Evolutionary conservation across 148 eudicot species (phyloP), one percentile per base, ranked within the genome.

Genomic region (Oxyria digyna): DNA sequence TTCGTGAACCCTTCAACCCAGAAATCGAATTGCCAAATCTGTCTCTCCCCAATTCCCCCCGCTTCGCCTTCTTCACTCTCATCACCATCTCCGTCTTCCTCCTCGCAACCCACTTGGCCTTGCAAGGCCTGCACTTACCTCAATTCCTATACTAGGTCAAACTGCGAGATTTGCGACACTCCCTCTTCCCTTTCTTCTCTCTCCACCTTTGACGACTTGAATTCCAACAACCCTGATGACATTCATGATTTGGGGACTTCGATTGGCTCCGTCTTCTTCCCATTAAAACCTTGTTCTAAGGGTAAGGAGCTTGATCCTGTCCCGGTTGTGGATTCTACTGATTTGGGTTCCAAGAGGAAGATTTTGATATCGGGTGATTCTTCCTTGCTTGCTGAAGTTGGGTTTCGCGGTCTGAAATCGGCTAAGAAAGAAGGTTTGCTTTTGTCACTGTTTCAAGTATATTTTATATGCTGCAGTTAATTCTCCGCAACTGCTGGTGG

Each of bases 1-100:
- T 94, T 86, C 84, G 76, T 84, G 67, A 94, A 94, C 87, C 84
- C 92, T 0, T 21, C 83, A 23, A 69, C 90, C 17, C 85, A 80
- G 65, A 78, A 77, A 69, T 64, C 81, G 32, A 69, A 71, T 17
- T 94, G 97, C 81, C 75, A 82, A 31, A 8, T 59, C 65, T 59
- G 65, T 59, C 65, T 59, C 65, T 59, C 65, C 3, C 37, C 65
- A 14, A 11, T 31, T 15, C 65, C 65, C 10, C n/a, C 65, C 65
- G 1, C 38, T 29, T 59, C 65, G 33, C 14, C 35, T 29, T 29
- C 65, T 29, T 59, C 65, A 14, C 35, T 27, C 17, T 4, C 63
- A 20, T 21, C 4, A 11, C 63, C 63, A 59, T 59, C 65, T 29
- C 65, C 65, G 14, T 57, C 64, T 57, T 29, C 64, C 64, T 5